Percentiles rank a stretch among this genome's conserved stretches.
Evolutionary conservation across 2,329 filamentous ascomycete genomes (phyloP).

Genomic region (Mollisiaceae sp.): DNA sequence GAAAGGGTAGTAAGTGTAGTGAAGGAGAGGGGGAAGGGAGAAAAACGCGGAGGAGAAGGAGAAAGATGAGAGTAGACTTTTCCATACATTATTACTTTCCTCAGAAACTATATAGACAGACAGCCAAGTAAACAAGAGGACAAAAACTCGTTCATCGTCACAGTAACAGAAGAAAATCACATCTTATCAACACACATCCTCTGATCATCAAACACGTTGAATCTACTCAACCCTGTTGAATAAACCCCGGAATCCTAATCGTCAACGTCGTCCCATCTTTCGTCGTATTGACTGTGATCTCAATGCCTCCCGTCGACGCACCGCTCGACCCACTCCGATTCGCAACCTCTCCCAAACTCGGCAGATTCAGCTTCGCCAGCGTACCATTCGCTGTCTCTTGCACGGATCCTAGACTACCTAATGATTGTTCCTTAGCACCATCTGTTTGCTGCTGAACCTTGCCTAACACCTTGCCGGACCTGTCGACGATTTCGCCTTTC

Average conservation of each 20-base stretch:
- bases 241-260: slow-evolving; percentile 35
- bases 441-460: background rate
- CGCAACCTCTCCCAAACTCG: background rate
- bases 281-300: slow-evolving; percentile 37
- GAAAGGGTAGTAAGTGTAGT: too few relatives aligned
- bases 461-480: slow-evolving; percentile 16
- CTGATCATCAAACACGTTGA: background rate
- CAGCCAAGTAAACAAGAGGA: background rate
- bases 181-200: background rate
- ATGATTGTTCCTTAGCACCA: slow-evolving; percentile 1
- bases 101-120: background rate
- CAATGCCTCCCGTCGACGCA: slow-evolving; percentile 29
- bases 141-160: background rate
- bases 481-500: slow-evolving; percentile 23
- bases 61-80: background rate
- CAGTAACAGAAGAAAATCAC: background rate
- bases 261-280: slow-evolving; percentile 36
- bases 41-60: background rate
- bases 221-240: slow-evolving; percentile 20
- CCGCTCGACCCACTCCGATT: background rate
- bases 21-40: background rate
- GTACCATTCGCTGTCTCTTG: slow-evolving; percentile 10
- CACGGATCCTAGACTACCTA: background rate
- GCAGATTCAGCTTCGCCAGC: slow-evolving; percentile 14
- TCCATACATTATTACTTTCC: background rate